Evolutionary conservation across 495 filamentous ascomycete species (phyloP).

Genomic region (Aspergillus bertholletiae): DNA sequence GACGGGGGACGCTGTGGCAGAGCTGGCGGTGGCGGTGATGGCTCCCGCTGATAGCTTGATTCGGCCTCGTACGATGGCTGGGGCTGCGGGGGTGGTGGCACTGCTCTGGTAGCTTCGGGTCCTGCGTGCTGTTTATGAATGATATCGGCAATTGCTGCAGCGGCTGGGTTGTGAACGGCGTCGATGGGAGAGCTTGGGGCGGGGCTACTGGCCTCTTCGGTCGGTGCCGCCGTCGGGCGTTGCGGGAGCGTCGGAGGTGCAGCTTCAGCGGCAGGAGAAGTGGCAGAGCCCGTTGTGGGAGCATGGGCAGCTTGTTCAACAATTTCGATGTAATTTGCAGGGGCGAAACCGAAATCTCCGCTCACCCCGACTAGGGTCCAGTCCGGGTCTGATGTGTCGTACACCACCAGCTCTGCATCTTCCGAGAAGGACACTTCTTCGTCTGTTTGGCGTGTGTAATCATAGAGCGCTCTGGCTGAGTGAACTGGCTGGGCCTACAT

Average conservation of each 20-base stretch:
- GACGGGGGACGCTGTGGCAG: conserved; percentile 70
- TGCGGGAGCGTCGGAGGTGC: conserved; percentile 38
- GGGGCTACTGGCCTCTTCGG: conserved; percentile 21
- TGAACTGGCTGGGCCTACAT: conserved; percentile 67
- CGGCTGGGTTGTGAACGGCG: conserved; percentile 60
- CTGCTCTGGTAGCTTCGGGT: conserved; percentile 30
- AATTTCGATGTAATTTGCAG: conserved; percentile 93
- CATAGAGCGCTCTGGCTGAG: conserved; percentile 83
- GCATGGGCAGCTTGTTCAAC: conserved; percentile 29
- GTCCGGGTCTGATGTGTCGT: conserved; percentile 88
- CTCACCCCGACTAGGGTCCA: conserved; percentile 90
- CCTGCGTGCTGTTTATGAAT: conserved; percentile 53
- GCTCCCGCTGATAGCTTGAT: conserved; percentile 53
- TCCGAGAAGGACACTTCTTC: conserved; percentile 96
- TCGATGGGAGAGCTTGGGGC: conserved; percentile 25
- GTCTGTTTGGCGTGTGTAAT: conserved; percentile 95
- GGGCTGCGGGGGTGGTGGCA: conserved; percentile 38
- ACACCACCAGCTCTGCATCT: conserved; percentile 78
- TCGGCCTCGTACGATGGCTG: conserved; percentile 43
- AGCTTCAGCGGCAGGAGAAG: conserved; percentile 23
- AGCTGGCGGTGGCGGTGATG: conserved; percentile 56
- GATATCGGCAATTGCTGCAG: conserved; percentile 68
- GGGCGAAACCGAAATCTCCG: conserved; percentile 89
- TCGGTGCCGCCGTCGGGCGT: conserved; percentile 24
- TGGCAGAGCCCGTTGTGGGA: conserved; percentile 19